Percentiles rank a stretch among this genome's conserved stretches.
Evolutionary conservation across 1,284 basidiomycete genomes (phyloP).

Genomic region (Schizophyllum amplum): DNA sequence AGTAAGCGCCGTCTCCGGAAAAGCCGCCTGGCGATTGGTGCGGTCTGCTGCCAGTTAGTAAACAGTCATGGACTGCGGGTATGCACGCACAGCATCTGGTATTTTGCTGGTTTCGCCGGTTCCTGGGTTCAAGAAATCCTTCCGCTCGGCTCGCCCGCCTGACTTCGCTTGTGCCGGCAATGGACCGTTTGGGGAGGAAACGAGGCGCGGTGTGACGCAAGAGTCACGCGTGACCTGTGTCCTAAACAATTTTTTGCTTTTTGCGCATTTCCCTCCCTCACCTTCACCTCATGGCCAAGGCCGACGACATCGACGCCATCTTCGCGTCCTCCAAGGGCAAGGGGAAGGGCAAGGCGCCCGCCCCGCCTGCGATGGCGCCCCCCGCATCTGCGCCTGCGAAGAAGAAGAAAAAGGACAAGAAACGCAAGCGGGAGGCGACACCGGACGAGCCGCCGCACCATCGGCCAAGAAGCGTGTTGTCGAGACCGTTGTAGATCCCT

Average conservation of each 20-base stretch:
- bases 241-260: neutral
- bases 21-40: no score
- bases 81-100: neutral
- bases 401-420: conserved; percentile 19
- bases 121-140: no score
- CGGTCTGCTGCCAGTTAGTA: no score
- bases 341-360: neutral
- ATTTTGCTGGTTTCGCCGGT: neutral
- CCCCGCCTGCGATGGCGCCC: neutral
- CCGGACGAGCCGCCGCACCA: neutral
- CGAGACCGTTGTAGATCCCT: conserved; percentile 6
- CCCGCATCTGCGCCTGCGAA: conserved; percentile 15
- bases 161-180: no score
- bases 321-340: neutral
- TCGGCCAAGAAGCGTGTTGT: conserved; percentile 5
- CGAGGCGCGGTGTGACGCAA: neutral
- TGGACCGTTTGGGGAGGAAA: no score
- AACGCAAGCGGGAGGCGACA: neutral
- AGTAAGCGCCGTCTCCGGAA: no score
- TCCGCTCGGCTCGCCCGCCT: no score
- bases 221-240: neutral
- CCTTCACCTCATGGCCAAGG: neutral
- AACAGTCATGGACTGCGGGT: no score
- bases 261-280: neutral
- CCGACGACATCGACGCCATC: neutral